Base-by-base conservation (phyloP, 1,284 basidiomycete species). In the Hymenochaete sp. region DNA sequence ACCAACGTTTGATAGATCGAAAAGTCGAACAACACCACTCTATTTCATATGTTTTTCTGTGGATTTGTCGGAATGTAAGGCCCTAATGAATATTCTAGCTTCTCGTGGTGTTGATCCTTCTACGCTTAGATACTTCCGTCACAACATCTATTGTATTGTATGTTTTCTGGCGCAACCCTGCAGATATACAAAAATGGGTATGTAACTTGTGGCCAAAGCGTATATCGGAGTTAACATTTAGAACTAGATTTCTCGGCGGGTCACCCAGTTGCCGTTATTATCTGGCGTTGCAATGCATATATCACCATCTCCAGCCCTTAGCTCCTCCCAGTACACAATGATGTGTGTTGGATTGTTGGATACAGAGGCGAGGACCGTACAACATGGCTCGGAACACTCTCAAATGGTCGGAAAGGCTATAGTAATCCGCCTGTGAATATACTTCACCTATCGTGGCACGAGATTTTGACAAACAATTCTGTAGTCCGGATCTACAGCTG, bases 351-450 rank as follows among this genome's bases (percentile, higher is more conserved):
- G 38, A 3, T 22, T 49, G 3, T 29, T 55, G 22, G 44, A 49
- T 39, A 37, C 42, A 13, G 44, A 53, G 36, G 51, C 49, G 10
- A 29, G 55, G 18, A 59, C 55, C 36, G 55, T 56, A 19, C 65
- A 62, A 37, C 37, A 48, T 2, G 73, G 63, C 52, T 70, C 75
- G 39, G 57, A 38, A 26, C 42, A 50, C 18, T 33, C 16, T 6
- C n/a, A 66, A 4, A 44, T 59, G 0, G 66, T 77, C 26, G 82
- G 82, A n/a, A 61, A 57, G 13, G 61, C 77, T 13, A 58, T 57
- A 31, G 66, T 75, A 14, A 52, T 85, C 24, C 72, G 70, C 51
- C 43, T 81, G 82, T 83, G 51, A 53, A 75, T 57, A 13, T 36
- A 16, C 22, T n/a, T 19, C 16, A 38, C 26, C 21, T 44, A 48